Percentiles rank a stretch among this genome's conserved stretches.
Evolutionary conservation across 805 yeast species (phyloP).

Genomic region (Clavispora fructus): DNA sequence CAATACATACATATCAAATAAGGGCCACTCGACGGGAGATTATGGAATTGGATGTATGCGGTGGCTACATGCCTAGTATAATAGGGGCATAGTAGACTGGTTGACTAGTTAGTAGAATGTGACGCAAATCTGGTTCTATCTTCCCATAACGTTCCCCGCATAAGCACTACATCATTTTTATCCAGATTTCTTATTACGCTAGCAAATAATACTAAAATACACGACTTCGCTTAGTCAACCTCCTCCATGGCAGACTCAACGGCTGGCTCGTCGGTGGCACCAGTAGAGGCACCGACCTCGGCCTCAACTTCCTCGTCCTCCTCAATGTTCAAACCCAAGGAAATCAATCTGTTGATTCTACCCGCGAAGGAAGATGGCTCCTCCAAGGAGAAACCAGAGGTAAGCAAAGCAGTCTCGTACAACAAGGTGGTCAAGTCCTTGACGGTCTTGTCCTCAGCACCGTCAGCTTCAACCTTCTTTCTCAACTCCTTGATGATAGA

Average conservation of each 20-base stretch:
- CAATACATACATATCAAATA: no score
- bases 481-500: slow-evolving; percentile 92
- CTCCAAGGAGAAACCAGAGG: slow-evolving; percentile 98
- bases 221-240: slow-evolving; percentile 64
- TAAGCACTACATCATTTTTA: background rate
- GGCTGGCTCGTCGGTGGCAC: slow-evolving; percentile 40
- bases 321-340: slow-evolving; percentile 97
- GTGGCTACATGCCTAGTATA: no score
- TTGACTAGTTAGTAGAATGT: no score
- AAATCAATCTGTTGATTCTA: slow-evolving; percentile 96
- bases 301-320: slow-evolving; percentile 62
- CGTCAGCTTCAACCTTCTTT: slow-evolving; percentile 93
- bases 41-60: no score
- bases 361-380: slow-evolving; percentile 97
- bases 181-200: background rate
- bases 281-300: slow-evolving; percentile 42
- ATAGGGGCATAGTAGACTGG: no score
- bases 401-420: slow-evolving; percentile 96
- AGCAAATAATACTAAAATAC: slow-evolving; percentile 5
- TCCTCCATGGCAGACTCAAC: slow-evolving; percentile 91
- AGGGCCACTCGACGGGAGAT: no score
- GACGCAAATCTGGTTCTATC: no score
- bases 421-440: slow-evolving; percentile 94
- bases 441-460: slow-evolving; percentile 97
- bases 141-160: no score